Percentiles rank a stretch among this genome's conserved stretches.
Evolutionary conservation across 129 eudicot genomes (phyloP).

Genomic region (Chrysanthemum lavandulifolium): DNA sequence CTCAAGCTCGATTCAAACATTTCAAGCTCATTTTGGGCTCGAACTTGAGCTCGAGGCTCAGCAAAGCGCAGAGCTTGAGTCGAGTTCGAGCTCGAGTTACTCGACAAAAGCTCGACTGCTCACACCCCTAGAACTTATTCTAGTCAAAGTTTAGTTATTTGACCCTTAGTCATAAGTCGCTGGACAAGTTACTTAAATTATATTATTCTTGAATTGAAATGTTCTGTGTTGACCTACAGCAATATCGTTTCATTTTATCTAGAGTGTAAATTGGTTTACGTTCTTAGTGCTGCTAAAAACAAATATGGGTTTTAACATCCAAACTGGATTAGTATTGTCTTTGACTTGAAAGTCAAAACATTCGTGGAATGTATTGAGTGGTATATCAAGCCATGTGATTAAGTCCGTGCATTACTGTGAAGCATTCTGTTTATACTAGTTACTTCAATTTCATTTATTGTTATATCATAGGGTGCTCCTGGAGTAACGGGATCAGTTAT

Average conservation of each 20-base stretch:
- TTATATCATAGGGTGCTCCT: slow-evolving; percentile 44
- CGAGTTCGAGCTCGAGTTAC: no score
- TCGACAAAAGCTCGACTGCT: no score
- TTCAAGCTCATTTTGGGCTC: no score
- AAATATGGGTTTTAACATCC: not conserved
- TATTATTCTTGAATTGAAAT: not conserved
- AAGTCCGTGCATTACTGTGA: no score
- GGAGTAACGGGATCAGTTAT: slow-evolving; percentile 97
- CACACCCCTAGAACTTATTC: not conserved
- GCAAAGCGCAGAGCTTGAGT: no score
- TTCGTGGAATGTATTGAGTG: no score
- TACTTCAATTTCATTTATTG: no score
- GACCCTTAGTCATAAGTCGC: not conserved
- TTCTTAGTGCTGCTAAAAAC: not conserved
- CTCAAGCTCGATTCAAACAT: no score
- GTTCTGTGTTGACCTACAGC: not conserved
- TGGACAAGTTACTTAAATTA: not conserved
- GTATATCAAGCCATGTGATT: no score
- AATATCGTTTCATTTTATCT: not conserved
- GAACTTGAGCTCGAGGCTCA: no score
- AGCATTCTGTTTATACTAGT: no score
- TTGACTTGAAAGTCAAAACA: slow-evolving; percentile 1
- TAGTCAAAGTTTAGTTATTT: not conserved
- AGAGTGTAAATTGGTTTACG: slow-evolving; percentile 2
- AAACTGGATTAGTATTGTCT: not conserved